Evolutionary conservation across 2,329 filamentous ascomycete genomes (phyloP).

Genomic region (Davidsoniella eucalypti): DNA sequence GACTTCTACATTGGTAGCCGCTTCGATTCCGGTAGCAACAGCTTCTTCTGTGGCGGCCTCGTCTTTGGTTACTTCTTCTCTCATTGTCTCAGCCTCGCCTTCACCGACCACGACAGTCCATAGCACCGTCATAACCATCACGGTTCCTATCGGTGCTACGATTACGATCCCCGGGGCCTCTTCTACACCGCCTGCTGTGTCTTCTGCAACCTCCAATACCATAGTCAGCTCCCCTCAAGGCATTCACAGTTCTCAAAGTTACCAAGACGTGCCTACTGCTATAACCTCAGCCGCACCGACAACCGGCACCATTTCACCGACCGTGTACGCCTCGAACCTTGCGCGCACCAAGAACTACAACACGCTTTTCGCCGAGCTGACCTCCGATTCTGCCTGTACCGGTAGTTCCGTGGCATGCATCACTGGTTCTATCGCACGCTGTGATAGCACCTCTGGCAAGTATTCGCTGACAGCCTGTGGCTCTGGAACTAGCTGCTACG

Average conservation of each 20-base stretch:
- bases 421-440: conserved; percentile 30
- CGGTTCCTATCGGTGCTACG: too few species aligned
- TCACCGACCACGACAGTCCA: too few species aligned
- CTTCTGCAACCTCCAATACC: conserved; percentile 15
- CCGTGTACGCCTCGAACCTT: conserved; percentile 29
- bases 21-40: background rate
- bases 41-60: background rate
- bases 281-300: conserved; percentile 21
- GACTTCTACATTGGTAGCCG: background rate
- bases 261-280: conserved; percentile 25
- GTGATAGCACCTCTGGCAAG: conserved; percentile 21
- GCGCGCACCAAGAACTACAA: conserved; percentile 30
- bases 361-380: conserved; percentile 27
- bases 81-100: background rate
- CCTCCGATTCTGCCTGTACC: conserved; percentile 29
- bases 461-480: conserved; percentile 28
- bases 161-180: background rate
- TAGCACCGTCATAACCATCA: too few species aligned
- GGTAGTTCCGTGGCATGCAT: conserved; percentile 36
- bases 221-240: conserved; percentile 17
- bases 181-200: background rate
- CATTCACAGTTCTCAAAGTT: too few species aligned
- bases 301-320: conserved; percentile 25
- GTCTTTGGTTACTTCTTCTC: background rate
- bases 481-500: conserved; percentile 28